Percentiles rank a stretch among this genome's conserved stretches.
Conservation (phyloP, 306 rosid genomes). For the Rubus idaeus region DNA sequence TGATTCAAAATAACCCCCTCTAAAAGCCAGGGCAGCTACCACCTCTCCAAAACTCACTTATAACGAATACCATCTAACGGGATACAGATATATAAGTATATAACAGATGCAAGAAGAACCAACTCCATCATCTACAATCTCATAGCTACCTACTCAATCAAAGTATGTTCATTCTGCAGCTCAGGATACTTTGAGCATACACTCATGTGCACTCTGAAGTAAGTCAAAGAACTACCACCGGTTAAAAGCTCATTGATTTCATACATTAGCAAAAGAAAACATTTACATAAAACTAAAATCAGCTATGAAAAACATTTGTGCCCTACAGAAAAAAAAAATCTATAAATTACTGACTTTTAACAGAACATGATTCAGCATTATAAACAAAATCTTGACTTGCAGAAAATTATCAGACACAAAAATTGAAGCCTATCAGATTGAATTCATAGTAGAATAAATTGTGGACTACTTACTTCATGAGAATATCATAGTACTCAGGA, state of each 20-base stretch:
- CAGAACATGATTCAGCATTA: neutral
- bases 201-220: neutral
- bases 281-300: neutral
- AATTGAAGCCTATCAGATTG: neutral
- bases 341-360: neutral
- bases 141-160: neutral
- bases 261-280: neutral
- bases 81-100: neutral
- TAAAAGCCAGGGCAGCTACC: neutral
- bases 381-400: neutral
- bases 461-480: conserved; percentile 72
- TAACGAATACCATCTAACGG: neutral
- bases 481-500: conserved; percentile 96
- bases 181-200: neutral
- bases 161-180: neutral
- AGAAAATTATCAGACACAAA: neutral
- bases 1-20: neutral
- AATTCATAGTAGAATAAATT: neutral
- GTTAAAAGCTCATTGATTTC: neutral
- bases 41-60: neutral
- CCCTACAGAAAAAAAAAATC: neutral
- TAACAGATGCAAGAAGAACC: neutral
- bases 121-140: neutral
- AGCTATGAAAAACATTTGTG: neutral
- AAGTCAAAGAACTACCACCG: neutral